Evolutionary conservation across 2,329 filamentous ascomycete genomes (phyloP).

Genomic region (Monilinia fructicola): DNA sequence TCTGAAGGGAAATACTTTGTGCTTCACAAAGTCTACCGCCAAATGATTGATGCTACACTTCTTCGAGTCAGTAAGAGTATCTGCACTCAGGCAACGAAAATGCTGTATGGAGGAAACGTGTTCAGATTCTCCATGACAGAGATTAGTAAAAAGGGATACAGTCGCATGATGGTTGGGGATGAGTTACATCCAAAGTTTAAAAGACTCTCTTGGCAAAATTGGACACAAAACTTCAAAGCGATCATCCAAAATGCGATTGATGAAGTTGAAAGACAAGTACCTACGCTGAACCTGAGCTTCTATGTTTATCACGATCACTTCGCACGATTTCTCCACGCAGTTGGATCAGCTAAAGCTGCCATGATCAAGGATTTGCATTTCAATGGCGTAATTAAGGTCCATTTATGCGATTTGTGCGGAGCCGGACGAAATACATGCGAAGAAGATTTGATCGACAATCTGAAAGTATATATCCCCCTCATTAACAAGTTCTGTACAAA

Average conservation of each 20-base stretch:
- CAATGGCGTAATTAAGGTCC: background rate
- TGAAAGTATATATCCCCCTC: background rate
- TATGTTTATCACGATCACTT: background rate
- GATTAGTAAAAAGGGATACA: background rate
- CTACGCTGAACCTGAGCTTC: background rate
- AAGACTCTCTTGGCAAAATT: no score
- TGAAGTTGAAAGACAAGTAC: background rate
- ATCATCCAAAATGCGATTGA: background rate
- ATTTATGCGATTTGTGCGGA: no score
- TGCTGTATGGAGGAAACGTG: background rate
- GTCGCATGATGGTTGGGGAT: background rate
- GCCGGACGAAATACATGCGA: fast-evolving
- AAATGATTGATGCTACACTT: background rate
- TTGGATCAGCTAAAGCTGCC: background rate
- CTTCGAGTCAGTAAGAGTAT: background rate
- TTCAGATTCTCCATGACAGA: background rate
- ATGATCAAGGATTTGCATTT: slow-evolving; percentile 5
- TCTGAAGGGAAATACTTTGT: background rate
- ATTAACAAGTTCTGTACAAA: background rate
- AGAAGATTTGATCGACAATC: background rate
- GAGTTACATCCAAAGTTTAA: background rate
- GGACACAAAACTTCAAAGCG: no score
- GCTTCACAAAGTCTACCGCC: background rate
- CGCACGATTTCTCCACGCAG: background rate
- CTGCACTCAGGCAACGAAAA: background rate